Base-by-base conservation (phyloP, 352 stramenopile genomes). In the Pythium brachiatum region DNA sequence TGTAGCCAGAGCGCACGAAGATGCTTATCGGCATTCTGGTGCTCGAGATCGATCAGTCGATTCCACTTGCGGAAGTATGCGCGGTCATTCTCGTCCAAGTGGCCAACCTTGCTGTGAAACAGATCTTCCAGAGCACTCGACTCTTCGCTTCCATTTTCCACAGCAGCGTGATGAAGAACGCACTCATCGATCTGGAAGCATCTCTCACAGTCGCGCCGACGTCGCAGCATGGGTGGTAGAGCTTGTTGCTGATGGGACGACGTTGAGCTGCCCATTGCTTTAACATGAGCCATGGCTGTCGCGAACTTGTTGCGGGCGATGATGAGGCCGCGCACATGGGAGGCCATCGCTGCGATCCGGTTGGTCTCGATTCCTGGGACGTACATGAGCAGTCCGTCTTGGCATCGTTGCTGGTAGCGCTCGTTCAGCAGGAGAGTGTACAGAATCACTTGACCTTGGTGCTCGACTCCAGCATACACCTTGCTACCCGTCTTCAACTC, bases 401-500 rank as follows among this genome's bases (percentile, higher is more conserved):
- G 71, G 23, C 78, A 85, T 8, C 46, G 54, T 58, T 83, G 81
- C 18, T 64, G 73, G 69, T 95, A 96, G 2, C 88, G 86, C 54
- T 94, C 83, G 23, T 80, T 85, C 11, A 92, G 59, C 31, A 97
- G 64, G 23, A 97, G 64, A 6, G 83, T 95, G 48, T 97, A 97
- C 38, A 97, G 52, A 32, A 96, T 92, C 15, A 97, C 87, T 83
- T 97, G 89, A 12, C 82, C 88, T 44, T 85, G 73, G 54, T 95
- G 83, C 25, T 93, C 75, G 8, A 76, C 64, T 7, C 70, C 66
- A 16, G 58, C 59, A 46, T 83, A 88, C 36, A 61, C 61, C 55
- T 90, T 88, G 50, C 80, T 95, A 12, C 90, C 90, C 18, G 89
- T 97, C 68, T 97, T 97, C 11, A 97, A 73, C 54, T 97, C 89